phyloP scores from a whole-genome alignment of 2,329 filamentous ascomycete species.

The Cryphonectria radicalis region DNA sequence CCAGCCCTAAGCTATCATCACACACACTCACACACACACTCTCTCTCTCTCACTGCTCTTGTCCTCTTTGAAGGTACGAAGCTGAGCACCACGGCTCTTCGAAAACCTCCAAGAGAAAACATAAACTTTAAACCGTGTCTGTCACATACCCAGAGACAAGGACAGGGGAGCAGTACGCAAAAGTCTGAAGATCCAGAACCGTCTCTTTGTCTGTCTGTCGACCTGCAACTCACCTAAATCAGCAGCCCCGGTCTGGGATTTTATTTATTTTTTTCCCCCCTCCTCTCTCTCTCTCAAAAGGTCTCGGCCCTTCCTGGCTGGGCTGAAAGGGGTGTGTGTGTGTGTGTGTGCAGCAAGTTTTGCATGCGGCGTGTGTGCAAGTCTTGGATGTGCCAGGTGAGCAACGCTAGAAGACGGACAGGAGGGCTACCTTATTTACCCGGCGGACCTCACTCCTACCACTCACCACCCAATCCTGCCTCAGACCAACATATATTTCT shows the following conservation, averaged over 20 bases:
- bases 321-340: slow-evolving; percentile 18
- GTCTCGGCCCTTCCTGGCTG: slow-evolving; percentile 21
- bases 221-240: slow-evolving; percentile 3
- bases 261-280: background rate
- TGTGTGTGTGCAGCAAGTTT: too few species aligned
- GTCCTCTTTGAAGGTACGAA: background rate
- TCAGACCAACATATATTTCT: slow-evolving; percentile 16
- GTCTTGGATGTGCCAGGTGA: slow-evolving; percentile 12
- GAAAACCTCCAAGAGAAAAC: background rate
- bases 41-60: too few species aligned
- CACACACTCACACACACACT: too few species aligned
- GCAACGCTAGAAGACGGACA: slow-evolving; percentile 25
- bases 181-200: background rate
- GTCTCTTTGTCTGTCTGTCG: slow-evolving; percentile 2
- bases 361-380: too few species aligned
- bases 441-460: slow-evolving; percentile 23
- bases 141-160: background rate
- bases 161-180: background rate
- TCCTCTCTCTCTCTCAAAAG: background rate
- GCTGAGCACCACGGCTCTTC: slow-evolving; percentile 6
- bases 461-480: background rate
- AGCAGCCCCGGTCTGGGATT: slow-evolving; percentile 1
- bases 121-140: background rate
- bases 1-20: background rate
- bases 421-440: slow-evolving; percentile 26